These are phyloP conservation scores for Leccinum brunneo-olivaceum DNA, from an alignment of 1,284 basidiomycete genomes.

Conservation along the genomic window DNA sequence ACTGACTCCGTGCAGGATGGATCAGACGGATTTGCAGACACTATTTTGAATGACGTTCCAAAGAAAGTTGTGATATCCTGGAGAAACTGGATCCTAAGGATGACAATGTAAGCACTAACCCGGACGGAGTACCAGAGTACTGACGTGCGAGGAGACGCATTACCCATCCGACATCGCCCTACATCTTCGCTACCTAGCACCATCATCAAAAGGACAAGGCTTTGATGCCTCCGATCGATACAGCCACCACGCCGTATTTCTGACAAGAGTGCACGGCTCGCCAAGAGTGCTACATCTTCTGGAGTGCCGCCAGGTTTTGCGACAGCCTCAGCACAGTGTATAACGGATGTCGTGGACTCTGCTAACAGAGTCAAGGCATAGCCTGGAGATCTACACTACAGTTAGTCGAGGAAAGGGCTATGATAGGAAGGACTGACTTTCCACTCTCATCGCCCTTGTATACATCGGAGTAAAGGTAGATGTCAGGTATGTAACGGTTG, in stretches of 20 bases:
- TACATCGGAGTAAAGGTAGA: constrained; percentile 97
- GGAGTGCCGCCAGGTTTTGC: constrained; percentile 78
- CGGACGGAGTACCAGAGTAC: constrained; percentile 29
- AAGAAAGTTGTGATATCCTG: constrained; percentile 80
- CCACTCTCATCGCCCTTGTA: constrained; percentile 97
- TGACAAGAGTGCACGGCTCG: constrained; percentile 70
- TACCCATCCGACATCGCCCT: constrained; percentile 79
- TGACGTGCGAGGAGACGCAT: constrained; percentile 76
- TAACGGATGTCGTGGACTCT: constrained; percentile 86
- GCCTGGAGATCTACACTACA: constrained; percentile 74
- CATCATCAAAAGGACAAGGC: constrained; percentile 86
- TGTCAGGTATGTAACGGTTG: constrained; percentile 96
- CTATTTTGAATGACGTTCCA: constrained; percentile 62
- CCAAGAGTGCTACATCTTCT: constrained; percentile 85
- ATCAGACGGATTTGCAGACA: constrained; percentile 43
- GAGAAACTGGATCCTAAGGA: constrained; percentile 78
- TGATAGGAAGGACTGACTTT: constrained; percentile 52
- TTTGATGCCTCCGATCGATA: constrained; percentile 87
- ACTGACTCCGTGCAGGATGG: constrained; percentile 48
- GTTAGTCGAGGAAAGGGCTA: not conserved
- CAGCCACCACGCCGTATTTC: constrained; percentile 85
- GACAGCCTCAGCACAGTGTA: constrained; percentile 84
- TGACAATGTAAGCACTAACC: constrained; percentile 10
- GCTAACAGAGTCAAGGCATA: constrained; percentile 89
- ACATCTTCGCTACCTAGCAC: constrained; percentile 95